These are phyloP conservation scores for Debaryomycetaceae sp. DNA, from an alignment of 1,139 yeast genomes.

Conservation along the genomic window DNA sequence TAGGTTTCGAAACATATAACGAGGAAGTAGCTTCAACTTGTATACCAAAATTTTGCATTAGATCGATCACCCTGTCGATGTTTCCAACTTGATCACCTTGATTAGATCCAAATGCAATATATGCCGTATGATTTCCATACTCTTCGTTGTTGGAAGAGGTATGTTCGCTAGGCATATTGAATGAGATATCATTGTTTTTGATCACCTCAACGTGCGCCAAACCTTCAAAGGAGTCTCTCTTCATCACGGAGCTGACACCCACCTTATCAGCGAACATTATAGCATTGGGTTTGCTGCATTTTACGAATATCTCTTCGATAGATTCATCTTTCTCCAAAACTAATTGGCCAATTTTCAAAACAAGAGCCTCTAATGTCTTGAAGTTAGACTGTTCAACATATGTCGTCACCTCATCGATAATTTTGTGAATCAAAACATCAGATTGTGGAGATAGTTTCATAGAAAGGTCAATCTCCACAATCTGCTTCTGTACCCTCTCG, in stretches of 20 bases:
- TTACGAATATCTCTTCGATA: conserved; percentile 46
- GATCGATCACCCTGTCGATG: conserved; percentile 54
- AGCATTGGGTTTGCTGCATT: conserved; percentile 84
- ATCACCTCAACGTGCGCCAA: conserved; percentile 19
- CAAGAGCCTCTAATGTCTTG: conserved; percentile 92
- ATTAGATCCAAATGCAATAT: conserved; percentile 87
- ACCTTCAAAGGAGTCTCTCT: conserved; percentile 29
- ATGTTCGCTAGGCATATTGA: conserved; percentile 35
- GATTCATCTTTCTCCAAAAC: conserved; percentile 36
- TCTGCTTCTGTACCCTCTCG: conserved; percentile 79
- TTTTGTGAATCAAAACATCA: conserved; percentile 27
- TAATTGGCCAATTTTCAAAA: conserved; percentile 66
- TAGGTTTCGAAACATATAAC: conserved; percentile 84
- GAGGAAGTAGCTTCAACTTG: conserved; percentile 64
- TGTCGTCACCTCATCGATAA: conserved; percentile 45
- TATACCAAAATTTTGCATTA: conserved; percentile 44
- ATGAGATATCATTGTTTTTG: background rate
- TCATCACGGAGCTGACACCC: conserved; percentile 71
- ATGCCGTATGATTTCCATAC: conserved; percentile 50
- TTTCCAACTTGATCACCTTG: conserved; percentile 67
- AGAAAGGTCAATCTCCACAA: conserved; percentile 58
- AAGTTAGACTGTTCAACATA: conserved; percentile 75
- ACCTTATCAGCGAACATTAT: conserved; percentile 85
- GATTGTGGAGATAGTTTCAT: conserved; percentile 41
- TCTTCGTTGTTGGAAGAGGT: conserved; percentile 12